Percentiles rank a stretch among this genome's conserved stretches.
These are phyloP conservation scores for Balakata baccata DNA, from an alignment of 345 rosid genomes.

Conservation along the genomic window DNA sequence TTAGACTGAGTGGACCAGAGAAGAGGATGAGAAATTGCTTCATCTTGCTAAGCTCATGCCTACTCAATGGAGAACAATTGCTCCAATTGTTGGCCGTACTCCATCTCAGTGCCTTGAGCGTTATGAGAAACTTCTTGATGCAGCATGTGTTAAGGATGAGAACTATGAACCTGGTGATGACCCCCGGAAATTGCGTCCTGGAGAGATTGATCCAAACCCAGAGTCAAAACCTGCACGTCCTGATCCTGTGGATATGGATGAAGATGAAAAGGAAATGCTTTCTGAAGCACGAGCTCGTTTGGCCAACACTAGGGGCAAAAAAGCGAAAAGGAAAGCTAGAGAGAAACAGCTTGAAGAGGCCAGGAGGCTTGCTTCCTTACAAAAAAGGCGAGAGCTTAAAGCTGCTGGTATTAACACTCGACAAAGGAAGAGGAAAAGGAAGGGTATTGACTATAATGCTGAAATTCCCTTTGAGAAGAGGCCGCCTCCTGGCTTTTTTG, in stretches of 20 bases:
- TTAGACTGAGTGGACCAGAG: constrained; percentile 99
- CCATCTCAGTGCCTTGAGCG: constrained; percentile 99
- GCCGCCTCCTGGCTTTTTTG: constrained; percentile 92
- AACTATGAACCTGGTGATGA: constrained; percentile 94
- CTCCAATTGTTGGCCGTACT: constrained; percentile 98
- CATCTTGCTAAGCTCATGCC: constrained; percentile 99
- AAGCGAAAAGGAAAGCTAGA: constrained; percentile 97
- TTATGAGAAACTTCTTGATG: constrained; percentile 95
- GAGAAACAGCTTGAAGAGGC: constrained; percentile 99
- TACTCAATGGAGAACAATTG: constrained; percentile 98
- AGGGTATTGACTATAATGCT: constrained; percentile 93
- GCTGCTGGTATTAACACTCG: constrained; percentile 94
- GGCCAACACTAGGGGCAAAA: constrained; percentile 94
- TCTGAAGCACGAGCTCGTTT: constrained; percentile 97
- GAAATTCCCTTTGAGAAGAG: constrained; percentile 97
- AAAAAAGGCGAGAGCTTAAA: constrained; percentile 93
- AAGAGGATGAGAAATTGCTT: constrained; percentile 97
- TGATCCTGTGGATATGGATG: constrained; percentile 99
- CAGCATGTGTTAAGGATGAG: constrained; percentile 95
- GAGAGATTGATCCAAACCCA: constrained; percentile 97
- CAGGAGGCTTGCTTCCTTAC: constrained; percentile 97
- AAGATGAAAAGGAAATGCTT: constrained; percentile 99
- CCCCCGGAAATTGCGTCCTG: constrained; percentile 92
- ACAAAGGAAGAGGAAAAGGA: constrained; percentile 79
- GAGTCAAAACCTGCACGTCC: constrained; percentile 99